Evolutionary conservation across 495 filamentous ascomycete species (phyloP).

Genomic region (Sordaria brevicollis): DNA sequence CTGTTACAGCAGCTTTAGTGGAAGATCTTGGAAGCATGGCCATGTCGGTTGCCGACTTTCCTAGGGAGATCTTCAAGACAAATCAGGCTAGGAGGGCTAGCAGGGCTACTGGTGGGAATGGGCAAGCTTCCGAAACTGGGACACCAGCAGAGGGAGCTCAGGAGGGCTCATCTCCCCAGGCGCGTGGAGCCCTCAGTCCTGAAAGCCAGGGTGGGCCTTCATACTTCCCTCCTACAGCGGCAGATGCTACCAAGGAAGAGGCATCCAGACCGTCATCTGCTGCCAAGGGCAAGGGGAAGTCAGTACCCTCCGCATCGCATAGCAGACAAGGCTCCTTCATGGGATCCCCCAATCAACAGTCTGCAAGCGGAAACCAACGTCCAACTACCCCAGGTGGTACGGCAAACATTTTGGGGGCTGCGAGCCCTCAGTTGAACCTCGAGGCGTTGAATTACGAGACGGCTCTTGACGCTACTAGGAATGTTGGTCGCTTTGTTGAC

Average conservation of each 20-base stretch:
- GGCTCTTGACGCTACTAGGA: conserved; percentile 50
- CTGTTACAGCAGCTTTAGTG: conserved; percentile 60
- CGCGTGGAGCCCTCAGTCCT: not conserved
- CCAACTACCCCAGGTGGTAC: not conserved
- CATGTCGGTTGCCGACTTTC: conserved; percentile 77
- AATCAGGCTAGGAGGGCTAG: not conserved
- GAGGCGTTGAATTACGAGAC: conserved; percentile 37
- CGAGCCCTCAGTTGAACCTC: not conserved
- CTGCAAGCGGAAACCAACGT: not conserved
- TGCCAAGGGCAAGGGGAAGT: not conserved
- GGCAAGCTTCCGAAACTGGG: not conserved
- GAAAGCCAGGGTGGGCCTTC: not conserved
- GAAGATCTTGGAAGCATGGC: conserved; percentile 65
- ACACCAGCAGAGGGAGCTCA: conserved; percentile 1
- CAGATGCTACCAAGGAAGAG: not conserved
- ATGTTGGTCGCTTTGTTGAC: conserved; percentile 55
- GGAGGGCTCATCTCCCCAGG: not conserved
- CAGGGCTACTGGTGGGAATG: not conserved
- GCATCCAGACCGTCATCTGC: not conserved
- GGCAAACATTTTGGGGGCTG: not conserved
- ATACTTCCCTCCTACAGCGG: not conserved
- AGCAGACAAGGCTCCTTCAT: not conserved
- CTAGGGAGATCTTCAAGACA: conserved; percentile 53
- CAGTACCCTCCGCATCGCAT: not conserved
- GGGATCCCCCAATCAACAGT: not conserved